Evolutionary conservation across 129 eudicot species (phyloP).

Genomic region (Heracleum sosnowskyi): DNA sequence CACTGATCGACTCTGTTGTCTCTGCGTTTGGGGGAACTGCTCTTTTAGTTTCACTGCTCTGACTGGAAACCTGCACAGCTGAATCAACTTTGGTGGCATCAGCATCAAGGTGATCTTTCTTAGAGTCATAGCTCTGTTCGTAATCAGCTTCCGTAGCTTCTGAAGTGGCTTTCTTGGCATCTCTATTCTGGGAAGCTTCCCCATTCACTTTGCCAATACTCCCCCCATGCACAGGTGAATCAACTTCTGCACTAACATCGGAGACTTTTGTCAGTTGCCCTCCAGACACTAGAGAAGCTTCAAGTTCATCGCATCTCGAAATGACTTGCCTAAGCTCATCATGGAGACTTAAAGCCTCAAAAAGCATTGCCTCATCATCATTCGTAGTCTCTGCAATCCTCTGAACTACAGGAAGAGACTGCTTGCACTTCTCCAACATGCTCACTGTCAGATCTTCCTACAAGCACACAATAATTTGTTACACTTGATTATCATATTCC

Average conservation of each 20-base stretch:
- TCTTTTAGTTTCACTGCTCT: conserved; percentile 2
- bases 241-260: conserved; percentile 10
- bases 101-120: neutral
- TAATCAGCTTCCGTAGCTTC: neutral
- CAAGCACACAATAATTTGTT: neutral
- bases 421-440: conserved; percentile 85
- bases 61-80: neutral
- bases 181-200: neutral
- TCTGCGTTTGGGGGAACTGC: neutral
- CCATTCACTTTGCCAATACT: neutral
- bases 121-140: neutral
- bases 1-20: conserved; percentile 8
- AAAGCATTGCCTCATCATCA: conserved; percentile 69
- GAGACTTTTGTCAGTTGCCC: conserved; percentile 6
- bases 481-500: neutral
- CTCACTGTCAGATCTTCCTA: conserved; percentile 81
- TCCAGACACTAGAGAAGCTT: conserved; percentile 17
- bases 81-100: neutral
- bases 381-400: conserved; percentile 70
- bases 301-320: conserved; percentile 54
- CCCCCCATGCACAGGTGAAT: neutral
- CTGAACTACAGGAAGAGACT: conserved; percentile 62
- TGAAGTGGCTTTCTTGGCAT: conserved; percentile 1
- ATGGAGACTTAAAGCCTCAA: conserved; percentile 82
- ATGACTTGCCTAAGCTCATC: conserved; percentile 74